Evolutionary conservation across 805 yeast species (phyloP).

Genomic region (Candida nitratophila): DNA sequence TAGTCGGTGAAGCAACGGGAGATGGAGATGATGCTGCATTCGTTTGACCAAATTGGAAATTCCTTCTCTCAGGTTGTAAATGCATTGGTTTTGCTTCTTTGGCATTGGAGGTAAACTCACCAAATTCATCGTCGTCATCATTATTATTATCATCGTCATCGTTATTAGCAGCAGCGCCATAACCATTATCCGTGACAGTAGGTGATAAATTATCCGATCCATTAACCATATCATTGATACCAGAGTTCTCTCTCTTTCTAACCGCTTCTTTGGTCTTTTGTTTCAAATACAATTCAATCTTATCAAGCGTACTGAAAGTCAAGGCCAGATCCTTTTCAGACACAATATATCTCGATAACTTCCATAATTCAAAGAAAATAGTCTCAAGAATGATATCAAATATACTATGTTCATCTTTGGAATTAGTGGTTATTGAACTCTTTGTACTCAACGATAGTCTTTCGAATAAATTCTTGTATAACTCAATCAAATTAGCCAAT

Average conservation of each 20-base stretch:
- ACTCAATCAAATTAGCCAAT: conserved; percentile 19
- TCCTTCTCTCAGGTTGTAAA: not conserved
- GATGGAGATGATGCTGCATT: not conserved
- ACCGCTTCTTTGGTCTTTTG: conserved; percentile 11
- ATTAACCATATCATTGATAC: not conserved
- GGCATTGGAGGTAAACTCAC: conserved; percentile 4
- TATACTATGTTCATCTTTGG: conserved; percentile 17
- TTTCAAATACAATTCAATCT: conserved; percentile 14
- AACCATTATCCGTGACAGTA: not conserved
- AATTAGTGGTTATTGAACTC: conserved; percentile 13
- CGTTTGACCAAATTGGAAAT: not conserved
- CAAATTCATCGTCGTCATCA: conserved; percentile 10
- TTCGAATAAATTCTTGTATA: conserved; percentile 23
- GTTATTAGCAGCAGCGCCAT: not conserved
- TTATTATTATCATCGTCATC: not conserved
- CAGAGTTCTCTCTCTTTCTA: conserved; percentile 2
- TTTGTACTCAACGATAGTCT: conserved; percentile 16
- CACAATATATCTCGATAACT: conserved; percentile 17
- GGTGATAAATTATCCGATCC: not conserved
- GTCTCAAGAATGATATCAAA: conserved; percentile 23
- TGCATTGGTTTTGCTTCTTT: not conserved
- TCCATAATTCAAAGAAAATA: conserved; percentile 29
- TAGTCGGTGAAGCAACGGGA: not conserved
- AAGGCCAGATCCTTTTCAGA: conserved; percentile 15
- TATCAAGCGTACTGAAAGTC: conserved; percentile 10